Percentiles rank a stretch among this genome's conserved stretches.
phyloP scores from a whole-genome alignment of 495 filamentous ascomycete genomes.

The Neurospora sp. region DNA sequence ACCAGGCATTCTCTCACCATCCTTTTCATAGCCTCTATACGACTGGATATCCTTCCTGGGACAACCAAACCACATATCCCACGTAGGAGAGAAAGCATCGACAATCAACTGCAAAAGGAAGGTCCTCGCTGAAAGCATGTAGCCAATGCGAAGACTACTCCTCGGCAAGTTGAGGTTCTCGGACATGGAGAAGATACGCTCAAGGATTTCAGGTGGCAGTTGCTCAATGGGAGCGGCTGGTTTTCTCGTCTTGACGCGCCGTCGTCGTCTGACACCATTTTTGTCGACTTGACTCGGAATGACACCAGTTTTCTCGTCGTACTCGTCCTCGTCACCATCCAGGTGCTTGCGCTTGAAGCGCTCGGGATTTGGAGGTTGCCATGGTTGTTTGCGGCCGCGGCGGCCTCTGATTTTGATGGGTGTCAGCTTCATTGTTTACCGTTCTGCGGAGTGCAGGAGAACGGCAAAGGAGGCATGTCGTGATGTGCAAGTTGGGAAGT shows the following conservation, averaged over 20 bases:
- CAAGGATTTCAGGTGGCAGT: constrained; percentile 33
- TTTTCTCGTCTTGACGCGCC: constrained; percentile 7
- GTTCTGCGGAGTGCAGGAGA: not conserved
- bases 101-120: constrained; percentile 20
- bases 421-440: constrained; percentile 12
- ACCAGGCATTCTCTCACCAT: constrained; percentile 12
- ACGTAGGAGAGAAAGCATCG: constrained; percentile 26
- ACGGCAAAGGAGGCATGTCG: not conserved
- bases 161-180: constrained; percentile 28
- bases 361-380: constrained; percentile 10
- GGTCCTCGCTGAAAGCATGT: constrained; percentile 18
- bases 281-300: not conserved
- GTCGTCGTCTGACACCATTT: not conserved
- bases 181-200: constrained; percentile 29
- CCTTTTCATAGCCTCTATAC: not conserved
- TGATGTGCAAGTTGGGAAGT: not conserved
- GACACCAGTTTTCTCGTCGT: not conserved
- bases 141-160: constrained; percentile 25
- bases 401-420: constrained; percentile 19
- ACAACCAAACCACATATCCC: constrained; percentile 24
- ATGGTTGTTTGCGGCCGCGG: constrained; percentile 3
- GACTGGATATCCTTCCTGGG: not conserved
- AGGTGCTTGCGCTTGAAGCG: not conserved
- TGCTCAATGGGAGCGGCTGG: constrained; percentile 22
- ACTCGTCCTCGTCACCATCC: not conserved